phyloP scores from a whole-genome alignment of 2,329 filamentous ascomycete species.

The Ambrosiella xylebori region DNA sequence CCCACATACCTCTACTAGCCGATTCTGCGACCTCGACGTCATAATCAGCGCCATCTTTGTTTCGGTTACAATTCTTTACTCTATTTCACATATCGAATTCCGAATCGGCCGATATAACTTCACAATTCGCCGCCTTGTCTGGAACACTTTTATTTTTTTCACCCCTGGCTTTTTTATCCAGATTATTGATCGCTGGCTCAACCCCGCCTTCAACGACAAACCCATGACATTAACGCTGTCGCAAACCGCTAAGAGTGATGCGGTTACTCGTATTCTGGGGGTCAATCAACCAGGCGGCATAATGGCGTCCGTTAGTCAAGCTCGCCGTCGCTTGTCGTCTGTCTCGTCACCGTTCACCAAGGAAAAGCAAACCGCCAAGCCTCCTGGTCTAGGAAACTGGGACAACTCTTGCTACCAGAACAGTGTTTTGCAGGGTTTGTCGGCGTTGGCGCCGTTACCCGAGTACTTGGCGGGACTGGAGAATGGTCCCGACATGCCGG shows the following conservation, averaged over 20 bases:
- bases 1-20: not conserved
- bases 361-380: slow-evolving; percentile 19
- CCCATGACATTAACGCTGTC: slow-evolving; percentile 10
- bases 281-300: slow-evolving; percentile 8
- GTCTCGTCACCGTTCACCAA: slow-evolving; percentile 3
- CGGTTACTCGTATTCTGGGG: slow-evolving; percentile 9
- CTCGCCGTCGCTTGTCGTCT: slow-evolving; percentile 8
- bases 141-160: slow-evolving; percentile 7
- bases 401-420: slow-evolving; percentile 98
- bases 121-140: slow-evolving; percentile 6
- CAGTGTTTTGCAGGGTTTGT: slow-evolving; percentile 73
- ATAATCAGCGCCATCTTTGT: not conserved
- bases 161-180: slow-evolving; percentile 7
- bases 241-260: slow-evolving; percentile 9
- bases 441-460: slow-evolving; percentile 54
- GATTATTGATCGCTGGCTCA: slow-evolving; percentile 10
- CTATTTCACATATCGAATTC: not conserved
- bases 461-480: slow-evolving; percentile 40
- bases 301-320: slow-evolving; percentile 7
- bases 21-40: not conserved
- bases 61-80: too few species aligned
- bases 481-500: slow-evolving; percentile 15
- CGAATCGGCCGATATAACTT: slow-evolving; percentile 6
- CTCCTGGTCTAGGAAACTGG: slow-evolving; percentile 65
- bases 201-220: slow-evolving; percentile 4